Conservation (phyloP, 495 filamentous ascomycete genomes). For the Neurospora sp. region DNA sequence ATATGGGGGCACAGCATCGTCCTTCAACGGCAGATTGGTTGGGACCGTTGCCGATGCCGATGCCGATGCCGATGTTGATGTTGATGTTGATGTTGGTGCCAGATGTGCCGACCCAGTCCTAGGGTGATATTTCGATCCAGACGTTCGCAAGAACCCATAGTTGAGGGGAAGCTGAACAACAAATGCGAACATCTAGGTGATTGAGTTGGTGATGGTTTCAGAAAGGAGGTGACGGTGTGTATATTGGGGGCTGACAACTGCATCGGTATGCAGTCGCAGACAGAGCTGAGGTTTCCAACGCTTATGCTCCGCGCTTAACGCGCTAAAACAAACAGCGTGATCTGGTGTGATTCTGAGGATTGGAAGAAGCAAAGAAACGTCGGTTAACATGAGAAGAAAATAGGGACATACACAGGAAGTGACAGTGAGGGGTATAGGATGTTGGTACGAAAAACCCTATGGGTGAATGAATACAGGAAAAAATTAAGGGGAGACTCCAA, state of each 20-base stretch:
- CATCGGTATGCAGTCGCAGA: neutral
- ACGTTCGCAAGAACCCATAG: too few species aligned
- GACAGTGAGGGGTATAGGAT: too few species aligned
- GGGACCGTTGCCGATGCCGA: too few species aligned
- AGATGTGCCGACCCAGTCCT: too few species aligned
- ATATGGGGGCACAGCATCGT: neutral
- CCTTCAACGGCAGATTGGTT: neutral
- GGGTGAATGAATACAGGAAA: too few species aligned
- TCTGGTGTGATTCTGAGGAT: neutral
- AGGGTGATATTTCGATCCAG: too few species aligned
- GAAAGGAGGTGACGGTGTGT: neutral
- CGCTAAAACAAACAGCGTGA: neutral
- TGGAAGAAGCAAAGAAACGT: conserved; percentile 1
- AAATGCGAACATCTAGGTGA: neutral
- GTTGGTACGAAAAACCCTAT: too few species aligned
- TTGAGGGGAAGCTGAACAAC: neutral
- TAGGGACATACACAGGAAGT: too few species aligned
- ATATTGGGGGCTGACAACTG: neutral
- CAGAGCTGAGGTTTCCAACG: neutral
- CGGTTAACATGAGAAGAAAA: too few species aligned
- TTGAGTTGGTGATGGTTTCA: neutral
- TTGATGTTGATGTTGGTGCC: too few species aligned
- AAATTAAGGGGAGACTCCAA: too few species aligned
- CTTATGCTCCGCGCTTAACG: neutral
- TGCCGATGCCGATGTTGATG: too few species aligned